A percentile compares a stretch with the other conserved stretches of the same genome.
These are phyloP conservation scores for Colletotrichum spinosum DNA, from an alignment of 2,329 filamentous ascomycete species.

Conservation along the genomic window DNA sequence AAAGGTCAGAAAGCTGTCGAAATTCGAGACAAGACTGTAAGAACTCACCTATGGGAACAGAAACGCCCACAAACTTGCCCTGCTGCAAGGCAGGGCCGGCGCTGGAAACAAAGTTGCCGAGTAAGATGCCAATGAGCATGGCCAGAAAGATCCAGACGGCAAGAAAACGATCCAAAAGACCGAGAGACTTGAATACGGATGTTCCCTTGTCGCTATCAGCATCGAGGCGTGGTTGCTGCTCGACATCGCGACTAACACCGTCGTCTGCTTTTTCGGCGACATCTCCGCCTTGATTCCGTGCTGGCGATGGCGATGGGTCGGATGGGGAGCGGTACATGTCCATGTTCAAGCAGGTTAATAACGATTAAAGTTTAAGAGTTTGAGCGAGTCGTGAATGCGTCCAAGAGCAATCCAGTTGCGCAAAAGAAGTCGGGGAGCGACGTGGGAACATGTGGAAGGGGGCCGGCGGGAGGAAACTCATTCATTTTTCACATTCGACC, in stretches of 20 bases:
- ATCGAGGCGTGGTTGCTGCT: conserved; percentile 17
- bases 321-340: too few relatives aligned
- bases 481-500: background rate
- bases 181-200: conserved; percentile 66
- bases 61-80: conserved; percentile 78
- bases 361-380: too few relatives aligned
- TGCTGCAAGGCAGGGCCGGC: conserved; percentile 73
- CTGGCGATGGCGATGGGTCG: too few relatives aligned
- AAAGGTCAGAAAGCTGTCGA: background rate
- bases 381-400: too few relatives aligned
- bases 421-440: background rate
- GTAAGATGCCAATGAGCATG: conserved; percentile 79
- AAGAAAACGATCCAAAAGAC: conserved; percentile 72
- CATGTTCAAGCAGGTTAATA: background rate
- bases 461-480: conserved; percentile 1
- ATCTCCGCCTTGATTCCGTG: too few relatives aligned
- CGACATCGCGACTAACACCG: conserved; percentile 19
- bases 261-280: background rate
- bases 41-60: conserved; percentile 70
- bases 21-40: background rate
- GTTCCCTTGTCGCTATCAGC: conserved; percentile 37
- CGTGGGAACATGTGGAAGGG: background rate
- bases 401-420: background rate
- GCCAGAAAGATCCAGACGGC: conserved; percentile 82
- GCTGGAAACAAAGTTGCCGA: conserved; percentile 79